Evolutionary conservation across 192 early-diverging fungal species (phyloP).

Genomic region (Coemansia sp.): DNA sequence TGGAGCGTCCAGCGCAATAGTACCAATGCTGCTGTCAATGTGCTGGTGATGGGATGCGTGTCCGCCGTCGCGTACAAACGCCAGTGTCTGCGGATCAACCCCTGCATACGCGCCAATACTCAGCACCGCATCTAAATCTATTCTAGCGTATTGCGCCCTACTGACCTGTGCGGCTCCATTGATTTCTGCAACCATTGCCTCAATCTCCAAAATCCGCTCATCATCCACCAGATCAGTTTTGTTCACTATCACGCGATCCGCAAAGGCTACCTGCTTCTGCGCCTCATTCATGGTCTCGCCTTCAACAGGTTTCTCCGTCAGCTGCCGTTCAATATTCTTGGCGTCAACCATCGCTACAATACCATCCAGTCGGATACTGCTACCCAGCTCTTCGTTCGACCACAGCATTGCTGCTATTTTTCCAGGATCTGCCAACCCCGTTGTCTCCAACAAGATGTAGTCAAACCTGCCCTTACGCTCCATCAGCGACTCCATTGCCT

Average conservation of each 20-base stretch:
- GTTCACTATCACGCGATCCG: constrained; percentile 86
- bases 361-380: constrained; percentile 87
- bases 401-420: constrained; percentile 96
- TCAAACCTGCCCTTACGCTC: constrained; percentile 90
- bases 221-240: constrained; percentile 73
- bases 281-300: constrained; percentile 74
- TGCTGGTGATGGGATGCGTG: constrained; percentile 24
- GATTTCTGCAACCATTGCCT: constrained; percentile 36
- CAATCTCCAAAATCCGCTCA: constrained; percentile 41
- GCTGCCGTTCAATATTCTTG: constrained; percentile 61
- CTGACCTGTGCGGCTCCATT: constrained; percentile 38
- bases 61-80: constrained; percentile 1
- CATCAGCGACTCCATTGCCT: constrained; percentile 92
- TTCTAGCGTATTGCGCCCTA: constrained; percentile 22
- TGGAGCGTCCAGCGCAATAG: constrained; percentile 59
- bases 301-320: constrained; percentile 39
- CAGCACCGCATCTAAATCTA: constrained; percentile 56
- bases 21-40: constrained; percentile 53
- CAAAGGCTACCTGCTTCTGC: constrained; percentile 72
- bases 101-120: constrained; percentile 55
- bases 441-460: constrained; percentile 95
- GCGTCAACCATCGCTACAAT: constrained; percentile 87
- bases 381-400: constrained; percentile 91
- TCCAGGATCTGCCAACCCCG: constrained; percentile 70
- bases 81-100: constrained; percentile 24